These are phyloP conservation scores for Vitis hybrid DNA, from an alignment of 177 flowering plant genomes.

Conservation along the genomic window DNA sequence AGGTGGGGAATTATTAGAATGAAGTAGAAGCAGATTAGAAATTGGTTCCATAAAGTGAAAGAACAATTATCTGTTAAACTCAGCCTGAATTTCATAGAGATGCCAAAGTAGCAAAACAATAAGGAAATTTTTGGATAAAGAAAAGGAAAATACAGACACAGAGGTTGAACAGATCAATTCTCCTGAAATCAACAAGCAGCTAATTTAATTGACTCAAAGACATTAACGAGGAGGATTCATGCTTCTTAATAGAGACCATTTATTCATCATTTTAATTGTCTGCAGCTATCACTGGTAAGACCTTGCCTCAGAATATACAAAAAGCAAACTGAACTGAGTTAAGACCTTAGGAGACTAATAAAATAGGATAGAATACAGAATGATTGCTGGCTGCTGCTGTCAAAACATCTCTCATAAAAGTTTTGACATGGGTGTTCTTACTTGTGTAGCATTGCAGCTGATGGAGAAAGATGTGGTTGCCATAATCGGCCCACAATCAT, in stretches of 20 bases:
- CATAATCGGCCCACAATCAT: slow-evolving; percentile 83
- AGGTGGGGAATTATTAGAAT: background rate
- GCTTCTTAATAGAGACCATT: no score
- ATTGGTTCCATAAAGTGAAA: background rate
- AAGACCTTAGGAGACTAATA: no score
- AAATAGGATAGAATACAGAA: background rate
- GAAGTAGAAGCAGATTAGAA: background rate
- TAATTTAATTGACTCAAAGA: no score
- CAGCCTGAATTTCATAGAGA: background rate
- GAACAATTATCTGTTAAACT: background rate
- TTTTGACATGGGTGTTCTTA: slow-evolving; percentile 14
- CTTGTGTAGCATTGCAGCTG: slow-evolving; percentile 67
- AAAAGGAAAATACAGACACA: background rate
- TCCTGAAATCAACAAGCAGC: background rate
- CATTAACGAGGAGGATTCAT: no score
- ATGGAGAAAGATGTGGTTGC: slow-evolving; percentile 71
- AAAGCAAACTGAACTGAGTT: no score
- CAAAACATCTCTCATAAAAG: no score
- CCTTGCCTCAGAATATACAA: no score
- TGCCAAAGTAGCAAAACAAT: background rate
- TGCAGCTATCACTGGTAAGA: no score
- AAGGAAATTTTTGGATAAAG: background rate
- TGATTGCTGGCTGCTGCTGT: no score
- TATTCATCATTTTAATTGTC: no score
- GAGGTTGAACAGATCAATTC: background rate